A percentile compares a stretch with the other conserved stretches of the same genome.
These are phyloP conservation scores for Raphanus hybrid DNA, from an alignment of 441 rosid species.

Conservation along the genomic window DNA sequence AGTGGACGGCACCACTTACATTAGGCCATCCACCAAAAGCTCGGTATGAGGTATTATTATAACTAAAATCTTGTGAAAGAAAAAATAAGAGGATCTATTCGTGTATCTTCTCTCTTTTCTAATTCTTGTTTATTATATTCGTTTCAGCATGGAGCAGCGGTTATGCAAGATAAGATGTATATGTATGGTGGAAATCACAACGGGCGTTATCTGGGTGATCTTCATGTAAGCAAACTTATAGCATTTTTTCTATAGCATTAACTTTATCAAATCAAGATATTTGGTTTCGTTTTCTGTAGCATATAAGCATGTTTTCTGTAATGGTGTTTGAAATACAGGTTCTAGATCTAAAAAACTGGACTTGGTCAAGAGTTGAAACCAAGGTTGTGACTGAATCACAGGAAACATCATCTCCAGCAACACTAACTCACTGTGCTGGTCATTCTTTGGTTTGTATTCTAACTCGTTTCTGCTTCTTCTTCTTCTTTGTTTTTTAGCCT, in stretches of 20 bases:
- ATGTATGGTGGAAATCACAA: conserved; percentile 91
- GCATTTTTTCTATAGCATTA: conserved; percentile 13
- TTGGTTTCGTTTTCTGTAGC: conserved; percentile 14
- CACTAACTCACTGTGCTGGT: conserved; percentile 75
- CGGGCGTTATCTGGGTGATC: conserved; percentile 90
- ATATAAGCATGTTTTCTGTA: conserved; percentile 14
- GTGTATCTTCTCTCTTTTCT: conserved; percentile 31
- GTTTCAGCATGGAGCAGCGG: conserved; percentile 87
- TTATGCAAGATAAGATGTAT: conserved; percentile 87
- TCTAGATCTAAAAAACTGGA: conserved; percentile 88
- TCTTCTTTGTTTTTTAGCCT: conserved; percentile 5
- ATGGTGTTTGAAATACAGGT: conserved; percentile 55
- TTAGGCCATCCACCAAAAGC: conserved; percentile 79
- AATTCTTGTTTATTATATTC: conserved; percentile 28
- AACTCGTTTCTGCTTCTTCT: conserved; percentile 10
- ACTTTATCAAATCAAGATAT: background rate
- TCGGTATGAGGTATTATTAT: conserved; percentile 72
- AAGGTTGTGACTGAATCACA: conserved; percentile 54
- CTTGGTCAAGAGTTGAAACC: conserved; percentile 83
- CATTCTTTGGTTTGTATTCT: conserved; percentile 81
- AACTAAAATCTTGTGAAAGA: conserved; percentile 45
- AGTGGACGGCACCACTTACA: conserved; percentile 71
- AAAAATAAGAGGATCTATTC: conserved; percentile 51
- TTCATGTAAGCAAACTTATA: conserved; percentile 66
- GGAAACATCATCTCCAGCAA: conserved; percentile 55